Evolutionary conservation across 352 stramenopile genomes (phyloP).

Genomic region (Phytopythium helicoides): DNA sequence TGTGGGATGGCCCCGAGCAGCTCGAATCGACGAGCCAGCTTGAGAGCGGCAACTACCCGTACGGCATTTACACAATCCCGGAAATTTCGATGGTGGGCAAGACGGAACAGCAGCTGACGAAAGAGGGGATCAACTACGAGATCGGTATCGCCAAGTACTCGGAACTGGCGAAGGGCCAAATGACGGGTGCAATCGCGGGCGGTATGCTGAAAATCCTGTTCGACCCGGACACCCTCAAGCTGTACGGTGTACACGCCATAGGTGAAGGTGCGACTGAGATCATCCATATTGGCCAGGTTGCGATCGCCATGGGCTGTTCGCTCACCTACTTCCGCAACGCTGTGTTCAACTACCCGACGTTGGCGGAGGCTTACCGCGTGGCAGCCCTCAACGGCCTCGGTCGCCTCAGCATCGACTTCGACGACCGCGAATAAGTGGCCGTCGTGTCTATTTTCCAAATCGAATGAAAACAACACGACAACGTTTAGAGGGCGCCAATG

Average conservation of each 20-base stretch:
- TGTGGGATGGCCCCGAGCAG: constrained; percentile 69
- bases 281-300: constrained; percentile 91
- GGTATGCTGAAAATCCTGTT: constrained; percentile 91
- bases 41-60: constrained; percentile 82
- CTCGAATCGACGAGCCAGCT: constrained; percentile 60
- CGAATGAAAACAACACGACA: neutral
- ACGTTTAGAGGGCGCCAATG: neutral
- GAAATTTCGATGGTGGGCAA: constrained; percentile 92
- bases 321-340: constrained; percentile 89
- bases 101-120: constrained; percentile 86
- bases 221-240: constrained; percentile 69
- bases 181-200: constrained; percentile 74
- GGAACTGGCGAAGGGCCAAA: constrained; percentile 89
- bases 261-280: constrained; percentile 89
- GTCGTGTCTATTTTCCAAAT: neutral
- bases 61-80: constrained; percentile 91
- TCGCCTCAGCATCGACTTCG: constrained; percentile 76
- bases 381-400: constrained; percentile 84
- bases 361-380: constrained; percentile 90
- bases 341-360: constrained; percentile 92
- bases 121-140: constrained; percentile 81
- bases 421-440: constrained; percentile 31
- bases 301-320: constrained; percentile 76
- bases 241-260: constrained; percentile 88
- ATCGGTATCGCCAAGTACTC: constrained; percentile 86